phyloP scores from a whole-genome alignment of 192 early-diverging fungal species.

The Piromyces sp. region DNA sequence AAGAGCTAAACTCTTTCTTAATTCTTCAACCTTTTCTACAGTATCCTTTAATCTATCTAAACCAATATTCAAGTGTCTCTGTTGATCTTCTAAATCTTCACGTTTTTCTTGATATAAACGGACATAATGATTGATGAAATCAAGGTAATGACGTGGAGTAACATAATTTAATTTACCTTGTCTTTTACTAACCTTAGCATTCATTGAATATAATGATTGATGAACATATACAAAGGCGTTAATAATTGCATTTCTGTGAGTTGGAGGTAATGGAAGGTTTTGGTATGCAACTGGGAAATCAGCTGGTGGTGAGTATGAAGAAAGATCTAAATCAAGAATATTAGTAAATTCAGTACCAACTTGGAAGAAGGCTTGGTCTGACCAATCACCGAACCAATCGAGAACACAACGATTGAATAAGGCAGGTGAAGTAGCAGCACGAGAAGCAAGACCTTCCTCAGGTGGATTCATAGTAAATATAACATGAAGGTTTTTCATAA shows the following conservation, averaged over 20 bases:
- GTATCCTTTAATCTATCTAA: constrained; percentile 90
- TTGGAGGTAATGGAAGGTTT: constrained; percentile 45
- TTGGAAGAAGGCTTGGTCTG: constrained; percentile 93
- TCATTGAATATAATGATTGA: constrained; percentile 72
- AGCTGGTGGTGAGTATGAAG: constrained; percentile 42
- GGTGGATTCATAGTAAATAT: constrained; percentile 99
- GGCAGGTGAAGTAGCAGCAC: constrained; percentile 93
- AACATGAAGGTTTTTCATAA: constrained; percentile 87
- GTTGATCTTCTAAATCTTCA: constrained; percentile 90
- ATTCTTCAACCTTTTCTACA: constrained; percentile 84
- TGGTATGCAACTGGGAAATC: constrained; percentile 61
- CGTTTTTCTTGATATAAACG: constrained; percentile 80
- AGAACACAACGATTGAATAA: constrained; percentile 99
- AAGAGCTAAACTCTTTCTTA: constrained; percentile 65
- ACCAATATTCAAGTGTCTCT: constrained; percentile 93
- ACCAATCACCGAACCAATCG: constrained; percentile 99
- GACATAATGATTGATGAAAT: constrained; percentile 88
- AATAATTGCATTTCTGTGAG: constrained; percentile 68
- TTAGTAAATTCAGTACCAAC: constrained; percentile 92
- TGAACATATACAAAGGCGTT: constrained; percentile 89
- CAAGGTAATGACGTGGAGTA: constrained; percentile 95
- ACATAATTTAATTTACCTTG: constrained; percentile 69
- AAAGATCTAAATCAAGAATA: constrained; percentile 68
- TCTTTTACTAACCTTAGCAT: constrained; percentile 61
- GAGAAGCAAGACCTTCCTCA: constrained; percentile 67